These are phyloP conservation scores for Malassezia vespertilionis DNA, from an alignment of 1,284 basidiomycete genomes.

Conservation along the genomic window DNA sequence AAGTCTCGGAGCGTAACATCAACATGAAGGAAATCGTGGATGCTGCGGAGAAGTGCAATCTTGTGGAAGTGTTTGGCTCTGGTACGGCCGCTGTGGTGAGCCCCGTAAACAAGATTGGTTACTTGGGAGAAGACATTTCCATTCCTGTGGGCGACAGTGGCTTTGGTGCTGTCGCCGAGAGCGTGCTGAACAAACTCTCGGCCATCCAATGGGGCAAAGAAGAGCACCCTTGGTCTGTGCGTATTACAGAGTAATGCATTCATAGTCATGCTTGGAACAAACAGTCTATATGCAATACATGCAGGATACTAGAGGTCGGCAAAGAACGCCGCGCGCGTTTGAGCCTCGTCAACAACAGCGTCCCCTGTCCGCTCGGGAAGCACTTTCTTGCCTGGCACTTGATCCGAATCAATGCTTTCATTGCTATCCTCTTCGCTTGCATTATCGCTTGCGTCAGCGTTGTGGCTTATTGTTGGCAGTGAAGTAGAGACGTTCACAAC, in stretches of 20 bases:
- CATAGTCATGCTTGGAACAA: too few relatives aligned
- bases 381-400: too few relatives aligned
- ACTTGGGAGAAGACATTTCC: constrained; percentile 67
- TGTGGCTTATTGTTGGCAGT: neutral
- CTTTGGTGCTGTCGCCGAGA: constrained; percentile 71
- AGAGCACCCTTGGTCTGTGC: constrained; percentile 64
- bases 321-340: constrained; percentile 6
- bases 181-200: constrained; percentile 71
- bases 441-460: constrained; percentile 6
- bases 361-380: neutral
- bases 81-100: constrained; percentile 59
- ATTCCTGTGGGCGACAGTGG: constrained; percentile 79
- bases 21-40: constrained; percentile 77
- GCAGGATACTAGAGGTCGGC: constrained; percentile 6
- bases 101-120: constrained; percentile 61
- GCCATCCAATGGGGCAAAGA: constrained; percentile 80
- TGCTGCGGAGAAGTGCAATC: constrained; percentile 59
- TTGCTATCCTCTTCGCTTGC: neutral
- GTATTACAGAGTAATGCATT: constrained; percentile 2
- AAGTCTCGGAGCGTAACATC: constrained; percentile 70
- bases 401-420: neutral
- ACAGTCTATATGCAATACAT: neutral
- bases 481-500: neutral
- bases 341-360: neutral
- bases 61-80: constrained; percentile 85